Evolutionary conservation across 768 basidiomycete species (phyloP).

Genomic region (Tylopilus vinaceipallidus): DNA sequence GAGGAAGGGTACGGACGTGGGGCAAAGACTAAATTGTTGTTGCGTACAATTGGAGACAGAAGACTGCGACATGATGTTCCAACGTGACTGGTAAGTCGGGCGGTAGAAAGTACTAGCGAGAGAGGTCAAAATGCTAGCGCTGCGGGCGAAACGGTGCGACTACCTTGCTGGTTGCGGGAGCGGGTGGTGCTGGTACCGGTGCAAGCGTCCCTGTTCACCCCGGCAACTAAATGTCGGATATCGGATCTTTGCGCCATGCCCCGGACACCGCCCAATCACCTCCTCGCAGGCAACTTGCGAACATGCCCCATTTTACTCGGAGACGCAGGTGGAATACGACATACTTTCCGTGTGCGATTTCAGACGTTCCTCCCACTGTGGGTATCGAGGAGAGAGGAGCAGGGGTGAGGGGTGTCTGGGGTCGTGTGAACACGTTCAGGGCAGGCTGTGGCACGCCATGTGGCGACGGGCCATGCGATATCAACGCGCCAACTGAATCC

Average conservation of each 20-base stretch:
- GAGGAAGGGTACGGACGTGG: conserved; percentile 59
- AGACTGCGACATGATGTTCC: conserved; percentile 80
- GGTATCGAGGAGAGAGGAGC: conserved; percentile 16
- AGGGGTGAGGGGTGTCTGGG: conserved; percentile 11
- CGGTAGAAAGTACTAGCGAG: background rate
- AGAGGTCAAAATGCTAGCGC: too few species aligned
- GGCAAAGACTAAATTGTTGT: conserved; percentile 90
- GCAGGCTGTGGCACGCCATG: conserved; percentile 17
- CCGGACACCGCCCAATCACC: conserved; percentile 13
- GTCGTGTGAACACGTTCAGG: conserved; percentile 25
- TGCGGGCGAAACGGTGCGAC: too few species aligned
- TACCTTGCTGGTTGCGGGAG: conserved; percentile 8
- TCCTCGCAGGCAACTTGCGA: background rate
- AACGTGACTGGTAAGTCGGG: conserved; percentile 56
- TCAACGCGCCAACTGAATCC: conserved; percentile 12
- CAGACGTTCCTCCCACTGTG: background rate
- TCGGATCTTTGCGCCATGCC: conserved; percentile 8
- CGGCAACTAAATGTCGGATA: background rate
- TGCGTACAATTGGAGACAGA: conserved; percentile 70
- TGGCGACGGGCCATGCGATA: background rate
- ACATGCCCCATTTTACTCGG: background rate
- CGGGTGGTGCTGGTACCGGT: conserved; percentile 14
- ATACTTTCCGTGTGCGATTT: too few species aligned
- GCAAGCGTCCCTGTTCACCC: conserved; percentile 4
- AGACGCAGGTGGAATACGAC: background rate